Base-by-base conservation (phyloP, 495 filamentous ascomycete species). In the Penicillium silybi region DNA sequence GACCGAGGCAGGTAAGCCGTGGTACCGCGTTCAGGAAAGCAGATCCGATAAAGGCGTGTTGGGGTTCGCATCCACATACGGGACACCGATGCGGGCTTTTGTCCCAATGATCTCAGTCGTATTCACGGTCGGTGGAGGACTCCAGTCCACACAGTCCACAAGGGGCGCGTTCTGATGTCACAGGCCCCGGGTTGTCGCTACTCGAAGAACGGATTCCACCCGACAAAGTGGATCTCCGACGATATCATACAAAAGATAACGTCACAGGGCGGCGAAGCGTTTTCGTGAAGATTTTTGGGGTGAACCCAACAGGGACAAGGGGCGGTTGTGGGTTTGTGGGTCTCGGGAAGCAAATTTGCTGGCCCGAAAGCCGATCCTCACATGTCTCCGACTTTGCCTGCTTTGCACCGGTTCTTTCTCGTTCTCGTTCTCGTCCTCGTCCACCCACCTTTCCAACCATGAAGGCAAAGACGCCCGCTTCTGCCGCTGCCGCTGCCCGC, bases 401-500 rank as follows among this genome's bases (percentile, higher is more conserved):
- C 29, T 13, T 13, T 41, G n/a, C 18, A 46, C 50, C 51, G 55
- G 40, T 47, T 54, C 37, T 53, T 57, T 48, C 38, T 46, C 50
- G 34, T 57, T 17, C 46, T 39, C 25, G 25, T n/a, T 11, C n/a
- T n/a, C n/a, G n/a, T n/a, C n/a, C n/a, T n/a, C n/a, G n/a, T 57
- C 59, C 10, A 17, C 42, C 37, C 25, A 44, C 25, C 6, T 17
- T 23, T 15, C 8, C n/a, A 35, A 35, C 22, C 15, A 43, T 44
- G 27, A 50, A 62, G 19, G 48, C 55, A 25, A 69, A 66, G 27
- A 61, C 55, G 56, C 54, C 59, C 46, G 61, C 57, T 23, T 44
- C 66, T 4, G 46, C 58, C 22, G 44, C 66, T 4, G 46, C 58
- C 22, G 44, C 66, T 3, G 46, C 57, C 50, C 66, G 64, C 40